Conservation (phyloP, 2,329 filamentous ascomycete genomes). For the Phyllosticta citribraziliensis region DNA sequence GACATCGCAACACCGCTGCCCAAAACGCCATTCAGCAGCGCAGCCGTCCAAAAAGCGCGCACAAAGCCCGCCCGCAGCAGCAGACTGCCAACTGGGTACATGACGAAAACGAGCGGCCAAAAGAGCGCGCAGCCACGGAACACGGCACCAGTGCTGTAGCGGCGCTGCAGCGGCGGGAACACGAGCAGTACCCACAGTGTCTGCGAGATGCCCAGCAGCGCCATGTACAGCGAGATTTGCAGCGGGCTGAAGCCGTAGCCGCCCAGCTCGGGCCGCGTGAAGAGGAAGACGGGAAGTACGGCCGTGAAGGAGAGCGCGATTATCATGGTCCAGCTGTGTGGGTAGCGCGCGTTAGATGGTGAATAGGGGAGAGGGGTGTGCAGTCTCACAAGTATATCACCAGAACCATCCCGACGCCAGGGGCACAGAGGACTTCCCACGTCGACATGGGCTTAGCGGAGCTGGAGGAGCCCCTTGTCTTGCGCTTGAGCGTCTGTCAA, state of each 20-base stretch:
- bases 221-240: conserved; percentile 59
- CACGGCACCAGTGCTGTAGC: conserved; percentile 56
- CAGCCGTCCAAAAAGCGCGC: neutral
- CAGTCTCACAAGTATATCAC: conserved; percentile 7
- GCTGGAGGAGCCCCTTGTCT: neutral
- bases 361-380: conserved; percentile 10
- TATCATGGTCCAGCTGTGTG: conserved; percentile 55
- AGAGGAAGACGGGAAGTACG: conserved; percentile 58
- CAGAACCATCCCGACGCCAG: conserved; percentile 43
- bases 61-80: neutral
- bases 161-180: conserved; percentile 59
- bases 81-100: conserved; percentile 29
- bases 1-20: neutral
- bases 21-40: neutral
- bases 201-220: conserved; percentile 54
- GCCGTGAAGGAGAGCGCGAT: conserved; percentile 65
- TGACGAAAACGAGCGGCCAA: conserved; percentile 56
- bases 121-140: conserved; percentile 46
- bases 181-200: conserved; percentile 60
- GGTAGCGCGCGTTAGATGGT: conserved; percentile 38
- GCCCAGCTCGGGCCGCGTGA: conserved; percentile 51
- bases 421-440: conserved; percentile 48
- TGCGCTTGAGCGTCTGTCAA: conserved; percentile 17
- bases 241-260: conserved; percentile 54
- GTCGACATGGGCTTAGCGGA: conserved; percentile 33